These are phyloP conservation scores for Neospora caninum DNA, from an alignment of 169 alveolate species.

Conservation along the genomic window DNA sequence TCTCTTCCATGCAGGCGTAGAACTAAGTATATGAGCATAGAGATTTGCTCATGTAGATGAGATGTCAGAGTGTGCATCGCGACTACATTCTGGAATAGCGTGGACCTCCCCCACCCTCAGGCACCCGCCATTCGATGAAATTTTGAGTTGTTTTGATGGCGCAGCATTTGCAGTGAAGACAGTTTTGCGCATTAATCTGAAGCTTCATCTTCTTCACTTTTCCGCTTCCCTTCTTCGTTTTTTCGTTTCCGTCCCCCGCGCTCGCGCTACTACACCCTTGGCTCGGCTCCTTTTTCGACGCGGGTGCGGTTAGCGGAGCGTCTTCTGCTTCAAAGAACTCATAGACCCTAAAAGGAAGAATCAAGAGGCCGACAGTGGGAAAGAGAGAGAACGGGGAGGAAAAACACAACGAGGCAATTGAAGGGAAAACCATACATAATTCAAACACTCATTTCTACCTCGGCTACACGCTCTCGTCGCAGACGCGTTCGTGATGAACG, in stretches of 20 bases:
- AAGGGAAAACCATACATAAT: too few species aligned
- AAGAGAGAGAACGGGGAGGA: too few species aligned
- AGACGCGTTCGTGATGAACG: too few species aligned
- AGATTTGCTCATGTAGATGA: background rate
- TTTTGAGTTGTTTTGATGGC: conserved; percentile 80
- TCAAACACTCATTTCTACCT: too few species aligned
- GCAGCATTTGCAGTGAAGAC: conserved; percentile 91
- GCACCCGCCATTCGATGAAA: conserved; percentile 89
- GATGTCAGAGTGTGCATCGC: background rate
- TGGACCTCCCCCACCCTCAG: conserved; percentile 93
- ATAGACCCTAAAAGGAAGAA: conserved; percentile 79
- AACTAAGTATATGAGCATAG: too few species aligned
- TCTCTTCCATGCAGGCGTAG: too few species aligned
- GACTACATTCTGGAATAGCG: conserved; percentile 78
- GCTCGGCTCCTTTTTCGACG: background rate
- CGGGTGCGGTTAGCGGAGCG: background rate
- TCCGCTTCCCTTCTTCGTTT: background rate
- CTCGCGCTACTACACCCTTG: background rate
- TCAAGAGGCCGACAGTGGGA: background rate
- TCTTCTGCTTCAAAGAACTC: conserved; percentile 76
- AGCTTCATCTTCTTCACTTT: conserved; percentile 72
- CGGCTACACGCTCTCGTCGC: too few species aligned
- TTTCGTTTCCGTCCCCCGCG: background rate
- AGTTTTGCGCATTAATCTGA: conserved; percentile 88
- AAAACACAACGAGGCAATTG: too few species aligned